A percentile compares a stretch with the other conserved stretches of the same genome.
phyloP scores from a whole-genome alignment of 176 grass and related monocot species.

The Sorghum bicolor region Sorghum_bicolor_NCBIv3 NC_012872.2:68665001-68665500 shows the following conservation, averaged over 20 bases:
- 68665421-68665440: no score
- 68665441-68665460: not conserved
- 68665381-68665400: not conserved
- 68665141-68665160: not conserved
- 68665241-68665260: no score
- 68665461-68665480: not conserved
- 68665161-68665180: no score
- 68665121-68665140: not conserved
- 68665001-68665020: no score
- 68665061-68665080: not conserved
- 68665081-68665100: not conserved
- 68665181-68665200: constrained; percentile 3
- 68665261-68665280: no score
- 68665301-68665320: no score
- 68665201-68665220: not conserved
- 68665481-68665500: not conserved
- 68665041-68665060: not conserved
- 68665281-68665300: no score
- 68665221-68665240: no score
- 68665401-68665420: not conserved
- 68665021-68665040: no score
- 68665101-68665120: not conserved
- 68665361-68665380: constrained; percentile 14
- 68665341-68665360: constrained; percentile 22
- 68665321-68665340: no score